A percentile compares a stretch with the other conserved stretches of the same genome.
Evolutionary conservation across 306 rosid genomes (phyloP).

Genomic region (Arachis hypogaea): DNA sequence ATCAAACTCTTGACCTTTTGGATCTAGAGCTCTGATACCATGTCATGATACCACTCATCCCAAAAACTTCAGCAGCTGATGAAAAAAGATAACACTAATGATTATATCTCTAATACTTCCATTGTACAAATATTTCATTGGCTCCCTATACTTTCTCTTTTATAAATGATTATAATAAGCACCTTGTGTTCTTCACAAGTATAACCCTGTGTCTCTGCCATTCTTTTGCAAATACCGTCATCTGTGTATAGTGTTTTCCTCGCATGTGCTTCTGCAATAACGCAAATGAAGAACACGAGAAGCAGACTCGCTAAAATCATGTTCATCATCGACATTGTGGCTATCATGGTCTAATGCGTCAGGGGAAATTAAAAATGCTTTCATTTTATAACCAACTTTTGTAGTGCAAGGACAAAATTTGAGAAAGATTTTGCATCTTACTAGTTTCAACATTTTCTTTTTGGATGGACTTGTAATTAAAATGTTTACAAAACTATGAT

Average conservation of each 20-base stretch:
- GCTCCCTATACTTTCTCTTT: no score
- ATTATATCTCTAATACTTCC: no score
- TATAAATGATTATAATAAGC: neutral
- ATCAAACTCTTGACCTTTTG: no score
- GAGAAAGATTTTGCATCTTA: no score
- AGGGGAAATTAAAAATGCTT: neutral
- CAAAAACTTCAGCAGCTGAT: no score
- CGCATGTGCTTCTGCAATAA: constrained; percentile 34
- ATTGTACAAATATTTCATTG: no score
- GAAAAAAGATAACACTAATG: no score
- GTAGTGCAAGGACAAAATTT: no score
- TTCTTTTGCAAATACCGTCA: constrained; percentile 60
- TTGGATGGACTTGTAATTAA: neutral
- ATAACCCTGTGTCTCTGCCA: constrained; percentile 66
- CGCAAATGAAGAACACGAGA: constrained; percentile 27
- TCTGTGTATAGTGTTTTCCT: constrained; percentile 27
- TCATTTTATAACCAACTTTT: constrained; percentile 7
- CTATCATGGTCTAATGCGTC: neutral
- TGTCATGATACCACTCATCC: no score
- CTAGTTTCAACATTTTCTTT: neutral
- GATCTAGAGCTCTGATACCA: no score
- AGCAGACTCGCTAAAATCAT: constrained; percentile 1
- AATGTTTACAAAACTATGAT: neutral
- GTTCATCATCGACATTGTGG: constrained; percentile 26
- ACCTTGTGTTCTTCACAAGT: constrained; percentile 70